Evolutionary conservation across 176 grass and related monocot species (phyloP).

Genomic region (Triticum aestivum): DNA sequence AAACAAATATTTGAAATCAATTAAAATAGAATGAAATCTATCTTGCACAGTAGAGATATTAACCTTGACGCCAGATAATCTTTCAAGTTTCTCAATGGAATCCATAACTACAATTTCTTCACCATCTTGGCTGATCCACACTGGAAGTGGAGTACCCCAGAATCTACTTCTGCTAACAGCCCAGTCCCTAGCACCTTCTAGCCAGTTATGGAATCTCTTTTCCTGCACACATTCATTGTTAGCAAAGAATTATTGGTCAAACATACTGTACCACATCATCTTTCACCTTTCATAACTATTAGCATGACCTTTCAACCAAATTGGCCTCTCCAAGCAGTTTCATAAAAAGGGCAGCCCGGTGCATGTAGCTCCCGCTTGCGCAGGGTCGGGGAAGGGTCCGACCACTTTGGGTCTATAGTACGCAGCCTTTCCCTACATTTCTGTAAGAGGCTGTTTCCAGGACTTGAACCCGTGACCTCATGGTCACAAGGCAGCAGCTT

Average conservation of each 20-base stretch:
- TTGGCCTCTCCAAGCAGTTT: conserved; percentile 12
- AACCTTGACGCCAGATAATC: conserved; percentile 92
- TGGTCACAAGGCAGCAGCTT: too few relatives aligned
- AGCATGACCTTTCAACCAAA: neutral
- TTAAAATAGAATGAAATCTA: neutral
- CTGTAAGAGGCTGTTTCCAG: too few relatives aligned
- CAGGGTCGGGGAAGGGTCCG: too few relatives aligned
- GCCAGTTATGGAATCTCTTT: conserved; percentile 98
- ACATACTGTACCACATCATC: conserved; percentile 20
- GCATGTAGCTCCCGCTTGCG: too few relatives aligned
- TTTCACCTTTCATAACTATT: neutral
- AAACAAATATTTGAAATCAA: neutral
- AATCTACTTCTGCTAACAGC: conserved; percentile 96
- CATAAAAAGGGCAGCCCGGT: too few relatives aligned
- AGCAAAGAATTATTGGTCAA: conserved; percentile 22
- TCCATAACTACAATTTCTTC: conserved; percentile 90
- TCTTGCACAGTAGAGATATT: conserved; percentile 24
- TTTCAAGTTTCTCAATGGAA: conserved; percentile 92
- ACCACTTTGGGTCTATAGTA: too few relatives aligned
- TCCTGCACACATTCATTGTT: conserved; percentile 54
- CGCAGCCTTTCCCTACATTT: too few relatives aligned
- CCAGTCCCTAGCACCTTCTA: conserved; percentile 99
- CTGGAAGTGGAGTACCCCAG: conserved; percentile 96
- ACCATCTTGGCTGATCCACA: conserved; percentile 94
- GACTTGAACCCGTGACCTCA: too few relatives aligned